Evolutionary conservation across 129 eudicot genomes (phyloP).

Genomic region (Saposhnikovia divaricata): DNA sequence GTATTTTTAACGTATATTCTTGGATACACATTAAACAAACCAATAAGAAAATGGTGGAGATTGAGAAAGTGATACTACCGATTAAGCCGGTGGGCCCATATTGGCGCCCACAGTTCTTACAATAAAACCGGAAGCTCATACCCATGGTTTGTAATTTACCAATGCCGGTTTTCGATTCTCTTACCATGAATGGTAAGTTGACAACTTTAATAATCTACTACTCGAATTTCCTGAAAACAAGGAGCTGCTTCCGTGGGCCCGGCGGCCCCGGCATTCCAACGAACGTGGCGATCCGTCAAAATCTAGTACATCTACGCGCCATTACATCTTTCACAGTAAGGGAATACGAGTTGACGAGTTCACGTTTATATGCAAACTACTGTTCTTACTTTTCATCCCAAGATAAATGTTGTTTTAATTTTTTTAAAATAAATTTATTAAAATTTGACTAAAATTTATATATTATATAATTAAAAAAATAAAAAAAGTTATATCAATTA

Average conservation of each 20-base stretch:
- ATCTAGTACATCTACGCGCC: constrained; percentile 33
- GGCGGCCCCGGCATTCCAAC: constrained; percentile 20
- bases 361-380: too few species aligned
- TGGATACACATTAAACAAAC: too few species aligned
- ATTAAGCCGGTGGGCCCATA: background rate
- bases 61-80: background rate
- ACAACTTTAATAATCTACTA: background rate
- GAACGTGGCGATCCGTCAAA: constrained; percentile 67
- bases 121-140: background rate
- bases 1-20: too few species aligned
- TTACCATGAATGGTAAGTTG: background rate
- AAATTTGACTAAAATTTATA: too few species aligned
- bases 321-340: too few species aligned
- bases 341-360: too few species aligned
- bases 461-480: too few species aligned
- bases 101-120: background rate
- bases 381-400: too few species aligned
- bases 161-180: background rate
- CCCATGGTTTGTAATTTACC: background rate
- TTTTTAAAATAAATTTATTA: too few species aligned
- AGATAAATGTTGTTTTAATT: too few species aligned
- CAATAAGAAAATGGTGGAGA: too few species aligned
- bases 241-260: constrained; percentile 28
- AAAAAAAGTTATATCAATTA: too few species aligned
- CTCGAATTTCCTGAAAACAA: constrained; percentile 53